phyloP scores from a whole-genome alignment of 2,329 filamentous ascomycete species.

The Ceratocystiopsis brevicomis region DNA sequence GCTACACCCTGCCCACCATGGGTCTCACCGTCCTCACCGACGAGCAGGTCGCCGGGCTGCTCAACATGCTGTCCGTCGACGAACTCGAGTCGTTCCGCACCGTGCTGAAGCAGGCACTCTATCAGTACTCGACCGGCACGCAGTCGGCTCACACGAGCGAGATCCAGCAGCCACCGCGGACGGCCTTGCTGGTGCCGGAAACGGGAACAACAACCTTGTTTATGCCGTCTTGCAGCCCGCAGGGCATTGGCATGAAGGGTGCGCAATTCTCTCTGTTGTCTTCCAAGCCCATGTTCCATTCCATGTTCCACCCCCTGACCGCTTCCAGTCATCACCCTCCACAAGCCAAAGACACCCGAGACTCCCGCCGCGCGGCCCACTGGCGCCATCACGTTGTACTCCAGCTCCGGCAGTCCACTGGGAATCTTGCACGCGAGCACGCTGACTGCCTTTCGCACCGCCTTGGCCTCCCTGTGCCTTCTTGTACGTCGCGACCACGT shows the following conservation, averaged over 20 bases:
- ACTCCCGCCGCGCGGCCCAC: constrained; percentile 24
- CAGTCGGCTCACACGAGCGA: constrained; percentile 23
- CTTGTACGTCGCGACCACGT: constrained; percentile 47
- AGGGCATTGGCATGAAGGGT: constrained; percentile 52
- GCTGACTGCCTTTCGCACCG: constrained; percentile 65
- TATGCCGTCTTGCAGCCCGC: constrained; percentile 50
- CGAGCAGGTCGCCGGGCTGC: constrained; percentile 31
- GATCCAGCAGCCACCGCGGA: constrained; percentile 37
- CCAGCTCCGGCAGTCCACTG: constrained; percentile 37
- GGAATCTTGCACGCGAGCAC: constrained; percentile 57
- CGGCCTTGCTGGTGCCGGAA: constrained; percentile 25
- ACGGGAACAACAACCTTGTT: constrained; percentile 46
- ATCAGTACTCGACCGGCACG: constrained; percentile 41
- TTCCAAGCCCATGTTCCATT: too few species aligned
- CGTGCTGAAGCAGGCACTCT: constrained; percentile 31
- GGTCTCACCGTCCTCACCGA: constrained; percentile 40
- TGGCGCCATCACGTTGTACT: constrained; percentile 52
- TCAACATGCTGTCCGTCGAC: constrained; percentile 31
- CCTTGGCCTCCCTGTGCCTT: constrained; percentile 49
- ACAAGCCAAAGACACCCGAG: constrained; percentile 14
- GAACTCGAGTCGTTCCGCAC: constrained; percentile 34
- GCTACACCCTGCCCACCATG: constrained; percentile 19
- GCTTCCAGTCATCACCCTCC: constrained; percentile 40
- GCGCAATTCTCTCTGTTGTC: neutral
- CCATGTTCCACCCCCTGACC: too few species aligned